Percentiles rank a stretch among this genome's conserved stretches.
phyloP scores from a whole-genome alignment of 306 rosid species.

The Prunus fruticosa region DNA sequence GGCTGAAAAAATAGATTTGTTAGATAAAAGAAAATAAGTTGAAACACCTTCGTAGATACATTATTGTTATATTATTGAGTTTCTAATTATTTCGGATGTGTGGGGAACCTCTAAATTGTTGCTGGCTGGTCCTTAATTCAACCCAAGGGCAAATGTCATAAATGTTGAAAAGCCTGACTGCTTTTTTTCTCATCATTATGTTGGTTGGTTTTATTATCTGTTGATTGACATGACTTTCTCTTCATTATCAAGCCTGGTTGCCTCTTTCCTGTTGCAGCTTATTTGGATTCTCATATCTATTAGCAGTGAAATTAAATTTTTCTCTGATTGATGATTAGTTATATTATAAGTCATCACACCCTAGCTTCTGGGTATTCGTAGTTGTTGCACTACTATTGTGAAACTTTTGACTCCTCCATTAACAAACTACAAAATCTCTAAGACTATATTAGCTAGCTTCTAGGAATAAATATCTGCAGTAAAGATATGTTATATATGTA shows the following conservation, averaged over 20 bases:
- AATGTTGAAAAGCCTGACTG: not conserved
- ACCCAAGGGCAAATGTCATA: not conserved
- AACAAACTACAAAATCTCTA: not conserved
- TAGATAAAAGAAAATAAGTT: conserved; percentile 24
- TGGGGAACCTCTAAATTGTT: not conserved
- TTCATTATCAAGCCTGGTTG: not conserved
- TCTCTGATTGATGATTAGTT: not conserved
- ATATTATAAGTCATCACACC: not conserved
- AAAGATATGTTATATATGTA: not conserved
- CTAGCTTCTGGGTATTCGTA: not conserved
- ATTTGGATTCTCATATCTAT: not conserved
- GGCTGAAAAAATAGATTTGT: conserved; percentile 59
- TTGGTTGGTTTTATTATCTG: not conserved
- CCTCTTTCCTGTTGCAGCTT: not conserved
- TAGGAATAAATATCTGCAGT: not conserved
- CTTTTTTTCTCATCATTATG: not conserved
- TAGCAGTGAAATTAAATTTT: not conserved
- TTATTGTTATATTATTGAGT: conserved; percentile 68
- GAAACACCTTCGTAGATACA: conserved; percentile 42
- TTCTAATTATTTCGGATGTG: not conserved
- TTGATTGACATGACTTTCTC: not conserved
- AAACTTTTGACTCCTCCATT: not conserved
- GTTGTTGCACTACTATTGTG: not conserved
- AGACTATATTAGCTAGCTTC: not conserved
- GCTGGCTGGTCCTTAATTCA: not conserved